Evolutionary conservation across 2,329 filamentous ascomycete genomes (phyloP).

Genomic region (Pseudogymnoascus sp.): DNA sequence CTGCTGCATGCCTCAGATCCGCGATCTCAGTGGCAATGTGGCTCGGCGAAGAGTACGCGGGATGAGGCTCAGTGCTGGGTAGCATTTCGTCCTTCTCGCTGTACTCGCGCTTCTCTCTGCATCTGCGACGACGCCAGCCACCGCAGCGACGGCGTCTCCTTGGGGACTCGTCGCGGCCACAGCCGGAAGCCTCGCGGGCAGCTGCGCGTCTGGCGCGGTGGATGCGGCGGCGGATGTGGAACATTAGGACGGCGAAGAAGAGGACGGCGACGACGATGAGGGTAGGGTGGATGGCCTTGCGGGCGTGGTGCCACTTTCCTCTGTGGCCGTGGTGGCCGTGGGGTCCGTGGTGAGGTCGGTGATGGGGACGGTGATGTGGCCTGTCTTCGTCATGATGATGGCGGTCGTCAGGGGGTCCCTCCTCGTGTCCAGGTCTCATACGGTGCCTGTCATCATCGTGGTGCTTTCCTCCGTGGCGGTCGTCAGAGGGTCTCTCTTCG

Average conservation of each 20-base stretch:
- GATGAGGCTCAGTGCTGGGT: background rate
- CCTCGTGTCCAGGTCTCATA: background rate
- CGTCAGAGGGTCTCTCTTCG: background rate
- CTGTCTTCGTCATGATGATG: background rate
- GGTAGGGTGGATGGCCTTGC: background rate
- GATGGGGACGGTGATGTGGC: background rate
- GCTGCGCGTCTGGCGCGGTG: background rate
- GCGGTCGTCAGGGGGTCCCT: background rate
- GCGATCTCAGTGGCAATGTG: background rate
- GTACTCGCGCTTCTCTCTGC: background rate
- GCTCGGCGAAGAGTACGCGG: background rate
- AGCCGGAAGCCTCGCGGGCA: background rate
- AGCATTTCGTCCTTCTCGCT: background rate
- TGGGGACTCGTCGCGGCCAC: background rate
- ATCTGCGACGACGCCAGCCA: constrained; percentile 1
- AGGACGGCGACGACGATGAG: background rate
- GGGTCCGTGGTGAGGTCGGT: background rate
- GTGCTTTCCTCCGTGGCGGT: background rate
- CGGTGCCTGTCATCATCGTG: background rate
- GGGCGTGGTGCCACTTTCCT: background rate
- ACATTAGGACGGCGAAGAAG: background rate
- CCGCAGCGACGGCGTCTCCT: constrained; percentile 1
- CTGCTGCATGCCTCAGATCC: background rate
- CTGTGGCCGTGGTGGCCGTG: background rate
- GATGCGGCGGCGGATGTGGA: background rate